Evolutionary conservation across 2,329 filamentous ascomycete species (phyloP).

Genomic region (Rhynchosporium agropyri): DNA sequence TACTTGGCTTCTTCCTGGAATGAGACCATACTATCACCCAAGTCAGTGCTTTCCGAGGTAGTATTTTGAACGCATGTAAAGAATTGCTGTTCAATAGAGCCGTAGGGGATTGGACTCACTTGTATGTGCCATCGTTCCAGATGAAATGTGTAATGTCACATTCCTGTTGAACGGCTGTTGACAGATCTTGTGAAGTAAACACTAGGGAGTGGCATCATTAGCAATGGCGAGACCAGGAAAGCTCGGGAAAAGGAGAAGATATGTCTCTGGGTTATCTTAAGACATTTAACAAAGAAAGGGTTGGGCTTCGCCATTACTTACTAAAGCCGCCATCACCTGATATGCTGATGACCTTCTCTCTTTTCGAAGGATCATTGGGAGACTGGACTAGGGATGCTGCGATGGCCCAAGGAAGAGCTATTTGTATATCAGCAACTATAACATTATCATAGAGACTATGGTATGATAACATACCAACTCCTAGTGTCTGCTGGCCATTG

Average conservation of each 20-base stretch:
- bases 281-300: no score
- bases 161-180: conserved; percentile 50
- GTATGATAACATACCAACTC: conserved; percentile 43
- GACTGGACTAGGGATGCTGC: conserved; percentile 48
- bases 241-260: no score
- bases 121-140: conserved; percentile 53
- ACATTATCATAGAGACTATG: not conserved
- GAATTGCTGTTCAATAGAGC: not conserved
- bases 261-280: no score
- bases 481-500: conserved; percentile 53
- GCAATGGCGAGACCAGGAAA: no score
- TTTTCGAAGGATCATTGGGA: conserved; percentile 44
- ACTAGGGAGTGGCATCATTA: conserved; percentile 27
- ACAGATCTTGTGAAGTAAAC: conserved; percentile 51
- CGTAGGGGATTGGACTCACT: conserved; percentile 27
- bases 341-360: conserved; percentile 48
- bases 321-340: conserved; percentile 53
- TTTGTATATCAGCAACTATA: not conserved
- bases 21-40: conserved; percentile 48
- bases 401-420: conserved; percentile 50
- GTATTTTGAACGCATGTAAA: not conserved
- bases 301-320: no score
- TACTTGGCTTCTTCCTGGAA: conserved; percentile 56
- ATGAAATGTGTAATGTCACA: conserved; percentile 55
- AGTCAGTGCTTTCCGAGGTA: not conserved